Conservation (phyloP, 2,329 filamentous ascomycete genomes). For the Calonectria crousiana region DNA sequence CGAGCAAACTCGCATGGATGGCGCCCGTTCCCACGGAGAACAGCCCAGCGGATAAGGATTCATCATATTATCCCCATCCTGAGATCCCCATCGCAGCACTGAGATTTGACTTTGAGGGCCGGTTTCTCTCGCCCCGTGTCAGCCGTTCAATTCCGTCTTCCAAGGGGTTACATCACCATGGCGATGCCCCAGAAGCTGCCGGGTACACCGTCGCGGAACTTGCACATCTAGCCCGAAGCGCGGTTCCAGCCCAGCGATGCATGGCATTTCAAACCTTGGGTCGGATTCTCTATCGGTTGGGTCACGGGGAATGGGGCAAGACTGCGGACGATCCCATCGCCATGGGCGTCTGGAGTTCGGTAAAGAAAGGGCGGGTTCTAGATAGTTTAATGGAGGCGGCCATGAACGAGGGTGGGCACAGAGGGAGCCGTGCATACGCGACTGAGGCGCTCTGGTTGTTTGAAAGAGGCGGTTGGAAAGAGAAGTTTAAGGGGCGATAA, state of each 20-base stretch:
- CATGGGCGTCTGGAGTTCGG: constrained; percentile 83
- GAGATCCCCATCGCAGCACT: constrained; percentile 80
- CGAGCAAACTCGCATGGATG: constrained; percentile 91
- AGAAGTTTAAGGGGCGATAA: constrained; percentile 68
- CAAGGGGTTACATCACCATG: constrained; percentile 92
- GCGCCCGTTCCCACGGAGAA: constrained; percentile 75
- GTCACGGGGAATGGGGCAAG: constrained; percentile 77
- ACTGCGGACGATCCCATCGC: constrained; percentile 70
- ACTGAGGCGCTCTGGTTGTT: constrained; percentile 91
- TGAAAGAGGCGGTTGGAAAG: constrained; percentile 78
- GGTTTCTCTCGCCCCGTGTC: constrained; percentile 80
- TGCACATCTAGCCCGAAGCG: constrained; percentile 81
- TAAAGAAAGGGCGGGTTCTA: constrained; percentile 82
- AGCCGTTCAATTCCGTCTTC: constrained; percentile 81
- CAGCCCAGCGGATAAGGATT: constrained; percentile 74
- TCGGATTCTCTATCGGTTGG: constrained; percentile 84
- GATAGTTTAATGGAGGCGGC: constrained; percentile 84
- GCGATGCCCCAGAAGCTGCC: constrained; percentile 89
- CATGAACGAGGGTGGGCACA: constrained; percentile 75
- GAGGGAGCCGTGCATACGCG: constrained; percentile 86
- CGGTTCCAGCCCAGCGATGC: constrained; percentile 88
- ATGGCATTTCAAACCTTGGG: constrained; percentile 93
- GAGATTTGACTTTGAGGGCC: constrained; percentile 89
- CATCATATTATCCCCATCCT: constrained; percentile 85
- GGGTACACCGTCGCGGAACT: constrained; percentile 94